Evolutionary conservation across 169 alveolate species (phyloP), one percentile per base, ranked within the genome.

Genomic region (Plasmodium yoelii): DNA sequence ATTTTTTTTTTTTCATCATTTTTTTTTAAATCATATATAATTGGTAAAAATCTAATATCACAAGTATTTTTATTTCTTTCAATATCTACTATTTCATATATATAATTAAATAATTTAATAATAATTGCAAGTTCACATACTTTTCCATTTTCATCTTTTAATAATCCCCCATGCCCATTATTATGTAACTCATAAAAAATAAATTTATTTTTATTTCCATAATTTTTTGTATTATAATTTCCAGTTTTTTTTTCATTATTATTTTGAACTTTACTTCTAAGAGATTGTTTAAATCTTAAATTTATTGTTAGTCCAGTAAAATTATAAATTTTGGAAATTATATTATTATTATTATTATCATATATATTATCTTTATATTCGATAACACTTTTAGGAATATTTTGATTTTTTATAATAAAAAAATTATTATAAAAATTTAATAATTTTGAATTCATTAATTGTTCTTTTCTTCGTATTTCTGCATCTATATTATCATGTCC

Each of bases 81-180:
- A 2, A 77, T 77, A 18, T 77, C 88, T 5, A 77, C 46, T 24
- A 77, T 77, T 15, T 77, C 88, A 28, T 49, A 77, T 2, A 77
- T 57, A 44, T 77, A 77, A 51, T 77, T 57, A 77, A 77, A 77
- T 4, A 77, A 34, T 34, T 77, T 77, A 1, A 77, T 49, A 18
- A 77, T 77, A 22, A 77, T 77, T 1, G 65, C 88, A 2, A 77
- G 34, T 63, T 77, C 88, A 46, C 88, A 77, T 0, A 77, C 77
- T 44, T 77, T 47, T 49, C 88, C 88, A 28, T 77, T 77, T 44
- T 77, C 88, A 24, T 77, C 88, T 18, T 77, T 77, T 13, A 77
- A 57, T 44, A 77, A 51, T 0, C 77, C 88, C 10, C 80, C 88
- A 64, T 77, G 88, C 10, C 65, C 88, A n/a, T 77, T 77, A 18